These are phyloP conservation scores for Chenopodium quinoa DNA, from an alignment of 148 eudicot species.

Conservation along the genomic window DNA sequence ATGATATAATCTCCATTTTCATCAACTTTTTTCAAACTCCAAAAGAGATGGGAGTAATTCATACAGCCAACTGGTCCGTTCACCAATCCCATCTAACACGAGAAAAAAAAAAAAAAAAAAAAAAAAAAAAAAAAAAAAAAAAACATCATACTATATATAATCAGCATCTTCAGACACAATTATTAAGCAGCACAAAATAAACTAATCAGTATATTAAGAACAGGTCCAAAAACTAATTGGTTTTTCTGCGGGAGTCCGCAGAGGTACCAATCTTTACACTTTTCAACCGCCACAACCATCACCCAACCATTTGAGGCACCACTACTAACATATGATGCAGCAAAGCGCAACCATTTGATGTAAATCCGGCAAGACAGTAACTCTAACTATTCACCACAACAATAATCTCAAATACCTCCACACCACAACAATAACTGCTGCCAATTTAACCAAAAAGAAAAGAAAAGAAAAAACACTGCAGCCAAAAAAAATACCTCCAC, in stretches of 20 bases:
- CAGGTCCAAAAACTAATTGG: background rate
- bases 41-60: background rate
- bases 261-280: background rate
- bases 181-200: constrained; percentile 7
- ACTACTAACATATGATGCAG: background rate
- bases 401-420: background rate
- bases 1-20: background rate
- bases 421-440: background rate
- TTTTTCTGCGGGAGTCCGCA: too few species aligned
- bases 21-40: background rate
- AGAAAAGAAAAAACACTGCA: too few species aligned
- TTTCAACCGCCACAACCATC: background rate
- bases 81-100: constrained; percentile 11
- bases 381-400: background rate
- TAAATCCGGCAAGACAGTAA: background rate
- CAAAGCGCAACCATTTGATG: background rate
- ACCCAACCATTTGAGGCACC: background rate
- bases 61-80: constrained; percentile 3
- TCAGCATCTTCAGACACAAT: background rate
- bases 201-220: background rate
- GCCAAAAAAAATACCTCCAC: background rate
- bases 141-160: background rate
- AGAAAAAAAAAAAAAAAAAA: background rate
- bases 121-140: too few species aligned
- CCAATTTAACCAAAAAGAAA: too few species aligned